Base-by-base conservation (phyloP, 2,329 filamentous ascomycete genomes). In the Helicocarpus griseus region DNA sequence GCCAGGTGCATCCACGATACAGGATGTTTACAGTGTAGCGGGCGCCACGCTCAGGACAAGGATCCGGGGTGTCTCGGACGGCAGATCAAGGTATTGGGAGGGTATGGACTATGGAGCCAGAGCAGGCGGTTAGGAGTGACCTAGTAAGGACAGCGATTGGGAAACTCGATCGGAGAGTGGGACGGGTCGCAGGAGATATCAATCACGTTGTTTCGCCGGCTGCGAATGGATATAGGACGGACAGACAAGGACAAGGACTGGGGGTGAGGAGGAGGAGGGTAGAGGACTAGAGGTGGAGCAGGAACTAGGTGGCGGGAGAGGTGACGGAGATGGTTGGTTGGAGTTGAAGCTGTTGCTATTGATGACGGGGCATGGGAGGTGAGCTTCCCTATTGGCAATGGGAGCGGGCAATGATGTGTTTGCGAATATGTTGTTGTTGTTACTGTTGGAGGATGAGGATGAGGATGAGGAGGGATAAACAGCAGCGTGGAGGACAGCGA, bases 251-350 rank as follows among this genome's bases (percentile, higher is more conserved):
- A 17, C n/a, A 31, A 33, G 43, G 43, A 33, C 28, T 31, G 29
- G 43, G 29, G 43, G 28, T 13, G 26, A 39, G 24, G 43, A 21
- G 8, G 46, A 39, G 33, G n/a, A n/a, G 43, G 29, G 43, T n/a
- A 4, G 26, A 39, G 24, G 43, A 21, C 5, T 31, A 39, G 33
- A 49, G 39, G 46, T 38, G 56, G 22, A 61, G 21, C 14, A 24
- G 7, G 8, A 24, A 14, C 19, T 24, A 13, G 39, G 17, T 41
- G 39, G 21, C n/a, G 33, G 33, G 8, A 26, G 5, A 24, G 39
- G 26, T 41, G 39, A 3, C 26, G 19, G 2, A 4, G 8, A 21
- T 26, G 21, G 8, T 24, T 24, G 36, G 6, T 21, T 17, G 6
- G 21, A n/a, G n/a, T n/a, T n/a, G n/a, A n/a, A n/a, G n/a, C n/a